Evolutionary conservation across 345 rosid genomes (phyloP).

Genomic region (Moricandia arvensis): DNA sequence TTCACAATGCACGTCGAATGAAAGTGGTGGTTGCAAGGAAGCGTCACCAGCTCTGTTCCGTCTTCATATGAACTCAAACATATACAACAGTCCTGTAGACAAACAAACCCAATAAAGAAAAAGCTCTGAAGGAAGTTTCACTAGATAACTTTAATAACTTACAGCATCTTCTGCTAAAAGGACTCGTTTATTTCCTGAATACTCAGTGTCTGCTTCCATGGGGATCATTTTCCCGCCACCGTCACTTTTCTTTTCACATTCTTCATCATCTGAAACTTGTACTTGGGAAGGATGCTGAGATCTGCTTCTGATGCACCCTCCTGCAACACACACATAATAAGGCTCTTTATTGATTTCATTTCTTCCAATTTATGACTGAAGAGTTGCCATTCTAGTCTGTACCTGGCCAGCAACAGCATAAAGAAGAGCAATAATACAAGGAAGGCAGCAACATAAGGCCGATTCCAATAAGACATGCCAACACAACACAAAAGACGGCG

Average conservation of each 20-base stretch:
- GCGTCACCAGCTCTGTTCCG: constrained; percentile 74
- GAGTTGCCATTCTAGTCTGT: neutral
- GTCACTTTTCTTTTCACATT: constrained; percentile 51
- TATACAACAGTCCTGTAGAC: constrained; percentile 81
- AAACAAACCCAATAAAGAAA: neutral
- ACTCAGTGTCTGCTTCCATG: constrained; percentile 52
- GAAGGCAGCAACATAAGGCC: constrained; percentile 64
- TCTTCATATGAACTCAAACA: constrained; percentile 85
- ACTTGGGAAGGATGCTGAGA: constrained; percentile 79
- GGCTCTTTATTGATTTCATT: neutral
- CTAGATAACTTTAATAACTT: constrained; percentile 35
- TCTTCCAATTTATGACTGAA: neutral
- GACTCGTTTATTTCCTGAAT: constrained; percentile 61
- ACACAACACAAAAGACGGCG: constrained; percentile 51
- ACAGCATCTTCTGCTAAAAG: constrained; percentile 92
- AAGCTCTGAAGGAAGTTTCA: neutral
- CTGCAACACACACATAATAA: constrained; percentile 41
- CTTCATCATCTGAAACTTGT: constrained; percentile 54
- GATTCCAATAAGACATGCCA: constrained; percentile 58
- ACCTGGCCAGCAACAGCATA: constrained; percentile 49
- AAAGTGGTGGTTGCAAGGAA: constrained; percentile 95
- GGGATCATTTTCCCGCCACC: constrained; percentile 92
- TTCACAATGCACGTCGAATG: constrained; percentile 81
- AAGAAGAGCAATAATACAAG: constrained; percentile 54
- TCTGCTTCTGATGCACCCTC: constrained; percentile 99